Percentiles rank a stretch among this genome's conserved stretches.
Conservation (phyloP, 257 asterid species). For the Solanum acaule region DNA sequence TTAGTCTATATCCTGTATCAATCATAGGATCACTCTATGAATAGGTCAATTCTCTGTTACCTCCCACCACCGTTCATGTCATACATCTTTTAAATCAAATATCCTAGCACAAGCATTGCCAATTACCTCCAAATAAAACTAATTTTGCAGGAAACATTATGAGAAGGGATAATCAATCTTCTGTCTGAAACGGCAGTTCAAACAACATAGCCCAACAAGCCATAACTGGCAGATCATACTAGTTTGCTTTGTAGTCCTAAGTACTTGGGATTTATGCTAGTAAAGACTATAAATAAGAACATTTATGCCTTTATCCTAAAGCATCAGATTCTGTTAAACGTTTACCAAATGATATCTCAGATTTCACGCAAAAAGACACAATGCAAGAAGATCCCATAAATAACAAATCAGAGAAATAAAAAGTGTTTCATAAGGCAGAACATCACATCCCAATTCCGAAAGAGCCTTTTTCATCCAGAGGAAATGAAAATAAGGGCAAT, state of each 20-base stretch:
- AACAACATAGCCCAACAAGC: not conserved
- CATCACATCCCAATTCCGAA: not conserved
- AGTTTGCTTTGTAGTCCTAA: not conserved
- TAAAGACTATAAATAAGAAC: not conserved
- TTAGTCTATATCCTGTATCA: not conserved
- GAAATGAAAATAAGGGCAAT: not conserved
- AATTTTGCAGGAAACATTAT: not conserved
- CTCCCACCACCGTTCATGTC: not conserved
- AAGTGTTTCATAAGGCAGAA: not conserved
- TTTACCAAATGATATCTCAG: not conserved
- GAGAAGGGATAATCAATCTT: not conserved
- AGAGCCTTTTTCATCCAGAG: not conserved
- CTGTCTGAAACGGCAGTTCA: not conserved
- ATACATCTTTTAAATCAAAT: not conserved
- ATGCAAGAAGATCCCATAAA: not conserved
- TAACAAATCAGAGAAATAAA: not conserved
- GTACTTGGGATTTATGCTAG: not conserved
- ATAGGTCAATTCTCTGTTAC: not conserved
- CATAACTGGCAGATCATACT: not conserved
- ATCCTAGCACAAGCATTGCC: not conserved
- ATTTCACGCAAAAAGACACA: not conserved
- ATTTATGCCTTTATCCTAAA: not conserved
- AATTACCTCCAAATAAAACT: not conserved
- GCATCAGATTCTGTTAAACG: not conserved
- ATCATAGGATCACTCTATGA: not conserved